phyloP scores from a whole-genome alignment of 2,329 filamentous ascomycete genomes.

The Botrytis porri region DNA sequence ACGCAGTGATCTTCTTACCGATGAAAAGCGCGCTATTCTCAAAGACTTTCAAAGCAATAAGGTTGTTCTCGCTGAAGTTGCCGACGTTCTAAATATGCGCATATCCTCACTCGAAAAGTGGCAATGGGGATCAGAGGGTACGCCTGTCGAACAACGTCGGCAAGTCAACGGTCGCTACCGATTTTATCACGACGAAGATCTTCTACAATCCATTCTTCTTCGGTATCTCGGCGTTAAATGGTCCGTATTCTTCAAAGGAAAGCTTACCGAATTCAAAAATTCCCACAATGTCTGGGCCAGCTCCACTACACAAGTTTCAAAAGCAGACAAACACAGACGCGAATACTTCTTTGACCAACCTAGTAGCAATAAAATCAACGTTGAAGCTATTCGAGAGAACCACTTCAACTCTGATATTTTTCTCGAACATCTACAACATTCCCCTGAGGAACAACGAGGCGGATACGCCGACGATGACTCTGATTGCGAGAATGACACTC shows the following conservation, averaged over 20 bases:
- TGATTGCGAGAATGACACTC: constrained; percentile 30
- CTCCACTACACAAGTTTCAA: constrained; percentile 34
- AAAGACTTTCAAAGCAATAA: constrained; percentile 49
- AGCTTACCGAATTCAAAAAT: constrained; percentile 34
- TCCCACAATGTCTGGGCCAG: constrained; percentile 24
- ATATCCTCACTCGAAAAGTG: constrained; percentile 50
- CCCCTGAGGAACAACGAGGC: constrained; percentile 36
- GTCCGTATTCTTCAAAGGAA: constrained; percentile 45
- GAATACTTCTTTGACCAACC: constrained; percentile 44
- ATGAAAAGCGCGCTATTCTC: constrained; percentile 48
- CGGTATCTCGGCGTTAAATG: constrained; percentile 52
- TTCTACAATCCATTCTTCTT: constrained; percentile 52
- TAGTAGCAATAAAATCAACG: constrained; percentile 27
- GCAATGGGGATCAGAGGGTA: constrained; percentile 47
- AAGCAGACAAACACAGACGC: constrained; percentile 38
- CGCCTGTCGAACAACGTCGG: constrained; percentile 49
- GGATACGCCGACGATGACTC: constrained; percentile 25
- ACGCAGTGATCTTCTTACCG: constrained; percentile 49
- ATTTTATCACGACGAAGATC: constrained; percentile 57
- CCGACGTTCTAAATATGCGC: constrained; percentile 56
- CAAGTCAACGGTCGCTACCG: constrained; percentile 57
- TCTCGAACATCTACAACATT: constrained; percentile 51
- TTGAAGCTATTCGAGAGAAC: constrained; percentile 38
- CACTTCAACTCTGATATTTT: constrained; percentile 52
- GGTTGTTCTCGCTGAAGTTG: constrained; percentile 50